Conservation (phyloP, 129 eudicot species). For the Artemisia annua region DNA sequence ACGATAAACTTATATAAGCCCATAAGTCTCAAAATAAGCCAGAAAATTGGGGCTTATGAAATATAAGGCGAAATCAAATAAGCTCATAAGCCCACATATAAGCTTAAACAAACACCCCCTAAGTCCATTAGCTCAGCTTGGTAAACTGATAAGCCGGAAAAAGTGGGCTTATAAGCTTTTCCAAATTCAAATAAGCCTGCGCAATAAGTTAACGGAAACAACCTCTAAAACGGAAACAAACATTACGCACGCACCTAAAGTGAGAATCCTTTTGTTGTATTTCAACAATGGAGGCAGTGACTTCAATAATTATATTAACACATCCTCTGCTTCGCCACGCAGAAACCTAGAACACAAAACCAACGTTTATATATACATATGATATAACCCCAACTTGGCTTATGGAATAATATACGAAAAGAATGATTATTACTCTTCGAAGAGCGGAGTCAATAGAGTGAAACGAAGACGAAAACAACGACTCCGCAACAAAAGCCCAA, state of each 20-base stretch:
- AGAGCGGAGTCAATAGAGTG: slow-evolving; percentile 54
- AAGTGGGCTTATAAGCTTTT: too few relatives aligned
- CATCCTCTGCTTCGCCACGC: slow-evolving; percentile 93
- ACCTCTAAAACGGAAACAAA: too few relatives aligned
- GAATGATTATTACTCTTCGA: slow-evolving; percentile 46
- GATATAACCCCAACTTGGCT: neutral
- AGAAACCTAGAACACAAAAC: slow-evolving; percentile 42
- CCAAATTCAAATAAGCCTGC: too few relatives aligned
- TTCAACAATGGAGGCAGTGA: slow-evolving; percentile 82
- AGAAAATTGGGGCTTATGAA: too few relatives aligned
- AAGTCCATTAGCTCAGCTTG: too few relatives aligned
- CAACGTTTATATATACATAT: neutral
- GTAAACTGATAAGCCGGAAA: too few relatives aligned
- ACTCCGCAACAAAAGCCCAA: slow-evolving; percentile 62
- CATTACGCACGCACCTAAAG: slow-evolving; percentile 20
- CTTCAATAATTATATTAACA: slow-evolving; percentile 63
- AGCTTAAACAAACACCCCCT: too few relatives aligned
- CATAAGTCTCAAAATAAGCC: too few relatives aligned
- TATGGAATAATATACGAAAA: neutral
- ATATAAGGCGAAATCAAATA: too few relatives aligned
- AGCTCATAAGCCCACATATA: too few relatives aligned
- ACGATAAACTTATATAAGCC: too few relatives aligned
- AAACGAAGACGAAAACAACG: slow-evolving; percentile 70
- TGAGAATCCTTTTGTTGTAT: slow-evolving; percentile 76
- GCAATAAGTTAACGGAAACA: too few relatives aligned